Evolutionary conservation across 2,329 filamentous ascomycete genomes (phyloP).

Genomic region (Penicillium corylophilum): DNA sequence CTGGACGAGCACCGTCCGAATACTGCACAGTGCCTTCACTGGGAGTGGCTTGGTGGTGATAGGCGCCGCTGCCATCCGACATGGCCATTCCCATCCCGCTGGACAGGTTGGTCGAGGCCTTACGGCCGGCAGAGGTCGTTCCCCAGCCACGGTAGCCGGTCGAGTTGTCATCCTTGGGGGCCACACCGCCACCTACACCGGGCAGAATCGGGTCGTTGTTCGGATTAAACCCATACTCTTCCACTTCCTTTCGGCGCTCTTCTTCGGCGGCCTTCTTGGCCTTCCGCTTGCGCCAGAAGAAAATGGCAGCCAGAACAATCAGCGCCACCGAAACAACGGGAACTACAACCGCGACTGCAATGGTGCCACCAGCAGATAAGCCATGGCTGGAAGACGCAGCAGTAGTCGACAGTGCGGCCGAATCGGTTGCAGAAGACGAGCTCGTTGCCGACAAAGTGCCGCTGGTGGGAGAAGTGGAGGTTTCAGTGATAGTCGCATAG

Average conservation of each 20-base stretch:
- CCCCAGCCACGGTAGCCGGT: conserved; percentile 92
- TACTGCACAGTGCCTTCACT: conserved; percentile 58
- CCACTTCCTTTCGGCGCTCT: conserved; percentile 88
- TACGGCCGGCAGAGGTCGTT: conserved; percentile 72
- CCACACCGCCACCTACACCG: conserved; percentile 50
- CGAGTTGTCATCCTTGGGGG: conserved; percentile 70
- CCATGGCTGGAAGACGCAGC: conserved; percentile 27
- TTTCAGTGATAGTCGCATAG: conserved; percentile 12
- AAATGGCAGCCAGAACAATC: conserved; percentile 72
- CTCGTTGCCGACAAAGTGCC: conserved; percentile 20
- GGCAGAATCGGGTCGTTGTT: conserved; percentile 85
- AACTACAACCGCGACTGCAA: conserved; percentile 90
- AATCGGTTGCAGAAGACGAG: conserved; percentile 8
- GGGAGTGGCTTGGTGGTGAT: conserved; percentile 59
- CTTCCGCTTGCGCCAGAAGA: conserved; percentile 87
- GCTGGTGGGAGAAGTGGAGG: conserved; percentile 16
- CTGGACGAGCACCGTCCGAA: conserved; percentile 61
- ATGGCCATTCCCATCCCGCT: conserved; percentile 65
- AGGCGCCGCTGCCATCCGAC: conserved; percentile 65
- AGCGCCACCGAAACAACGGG: conserved; percentile 86
- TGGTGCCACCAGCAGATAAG: conserved; percentile 60
- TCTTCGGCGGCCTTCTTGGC: conserved; percentile 81
- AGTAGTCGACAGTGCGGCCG: conserved; percentile 27
- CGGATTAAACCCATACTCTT: conserved; percentile 97
- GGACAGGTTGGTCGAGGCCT: conserved; percentile 86